Percentiles rank a stretch among this genome's conserved stretches.
Evolutionary conservation across 2,329 filamentous ascomycete species (phyloP).

Genomic region (Botryotinia convoluta): DNA sequence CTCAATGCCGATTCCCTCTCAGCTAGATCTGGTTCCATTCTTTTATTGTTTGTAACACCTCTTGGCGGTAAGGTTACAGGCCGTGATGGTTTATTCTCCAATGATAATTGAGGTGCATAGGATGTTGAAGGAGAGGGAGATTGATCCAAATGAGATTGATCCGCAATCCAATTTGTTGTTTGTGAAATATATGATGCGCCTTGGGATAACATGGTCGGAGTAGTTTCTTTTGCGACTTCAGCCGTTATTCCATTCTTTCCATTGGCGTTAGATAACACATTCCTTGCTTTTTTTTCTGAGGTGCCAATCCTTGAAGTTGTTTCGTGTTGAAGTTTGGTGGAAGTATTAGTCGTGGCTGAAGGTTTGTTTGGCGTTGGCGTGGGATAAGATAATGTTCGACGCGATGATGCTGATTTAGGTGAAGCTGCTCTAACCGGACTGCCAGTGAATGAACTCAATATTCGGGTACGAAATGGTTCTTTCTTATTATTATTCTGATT

Average conservation of each 20-base stretch:
- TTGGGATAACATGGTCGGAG: constrained; percentile 34
- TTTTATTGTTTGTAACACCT: constrained; percentile 32
- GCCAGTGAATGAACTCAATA: constrained; percentile 17
- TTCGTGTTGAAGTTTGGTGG: constrained; percentile 10
- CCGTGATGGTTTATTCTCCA: constrained; percentile 24
- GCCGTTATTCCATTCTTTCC: constrained; percentile 23
- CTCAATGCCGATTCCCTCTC: constrained; percentile 28
- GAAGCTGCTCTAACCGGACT: constrained; percentile 11
- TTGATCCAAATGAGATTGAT: constrained; percentile 28
- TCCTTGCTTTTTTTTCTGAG: constrained; percentile 17
- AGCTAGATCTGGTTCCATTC: constrained; percentile 29
- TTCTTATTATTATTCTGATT: constrained; percentile 14
- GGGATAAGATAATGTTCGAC: constrained; percentile 21
- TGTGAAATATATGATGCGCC: constrained; percentile 27
- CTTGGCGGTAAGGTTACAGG: constrained; percentile 35
- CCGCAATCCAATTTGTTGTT: constrained; percentile 35
- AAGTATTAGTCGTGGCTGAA: not conserved
- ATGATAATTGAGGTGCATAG: constrained; percentile 17
- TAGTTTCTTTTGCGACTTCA: constrained; percentile 26
- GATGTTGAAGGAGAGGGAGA: constrained; percentile 5
- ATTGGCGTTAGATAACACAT: constrained; percentile 19
- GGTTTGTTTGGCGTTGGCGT: constrained; percentile 11
- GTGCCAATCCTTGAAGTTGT: not conserved
- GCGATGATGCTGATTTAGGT: constrained; percentile 15
- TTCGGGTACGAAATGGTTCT: constrained; percentile 14